Base-by-base conservation (phyloP, 306 rosid genomes). In the Castanospermum australe region DNA sequence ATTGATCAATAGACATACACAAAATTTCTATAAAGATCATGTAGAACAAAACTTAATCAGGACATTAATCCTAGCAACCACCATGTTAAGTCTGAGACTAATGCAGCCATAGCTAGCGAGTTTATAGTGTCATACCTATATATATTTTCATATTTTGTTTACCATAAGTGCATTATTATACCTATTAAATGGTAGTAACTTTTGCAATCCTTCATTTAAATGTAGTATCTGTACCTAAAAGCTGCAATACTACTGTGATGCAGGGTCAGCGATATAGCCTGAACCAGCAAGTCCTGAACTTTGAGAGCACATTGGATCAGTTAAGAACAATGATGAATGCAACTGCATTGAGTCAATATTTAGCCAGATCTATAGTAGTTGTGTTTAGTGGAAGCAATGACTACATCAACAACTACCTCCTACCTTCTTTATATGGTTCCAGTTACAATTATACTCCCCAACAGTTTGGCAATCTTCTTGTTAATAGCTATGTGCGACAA, bases 361-460 rank as follows among this genome's bases (percentile, higher is more conserved):
- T 91, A 9, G 87, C 86, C 1, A 89, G 73, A 51, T 86, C 93
- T 5, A 84, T 87, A 28, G 84, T 86, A 9, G 18, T 89, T 44
- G 32, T 87, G 48, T 92, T 73, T 30, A 79, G 72, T 18, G 97
- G 98, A 76, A 93, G 84, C 89, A 93, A 87, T 60, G 97, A 93
- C 82, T 93, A 93, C 90, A 35, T 93, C 78, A 89, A 88, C 87
- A 93, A 93, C 79, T 93, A 93, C 78, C 86, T 93, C n/a, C 0
- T 84, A 55, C 93, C 94, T 8, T 18, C 65, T 14, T 24, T 88
- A 0, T 92, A 90, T 61, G 0, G 69, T 47, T 42, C 91, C 55
- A 85, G 94, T 66, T 79, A 20, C 59, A 39, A 6, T 17, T 93
- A 91, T 55, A 87, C 3, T 21, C 80, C 93, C n/a, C 74, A 82